phyloP scores from a whole-genome alignment of 805 yeast genomes.

The Starmerella riodocensis region DNA sequence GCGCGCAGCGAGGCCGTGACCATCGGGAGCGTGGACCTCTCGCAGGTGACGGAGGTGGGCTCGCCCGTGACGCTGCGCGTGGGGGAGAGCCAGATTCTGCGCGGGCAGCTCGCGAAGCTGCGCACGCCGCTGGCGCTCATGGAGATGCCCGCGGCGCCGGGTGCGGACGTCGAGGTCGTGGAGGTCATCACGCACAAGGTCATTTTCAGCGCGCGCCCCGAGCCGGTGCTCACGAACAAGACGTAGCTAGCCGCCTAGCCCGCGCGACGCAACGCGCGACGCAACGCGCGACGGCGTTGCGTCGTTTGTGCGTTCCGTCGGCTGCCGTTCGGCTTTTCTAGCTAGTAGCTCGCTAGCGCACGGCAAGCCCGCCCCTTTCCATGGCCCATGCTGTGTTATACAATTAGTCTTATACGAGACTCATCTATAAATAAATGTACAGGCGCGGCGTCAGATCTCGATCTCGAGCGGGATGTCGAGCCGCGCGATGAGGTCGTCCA shows the following conservation, averaged over 20 bases:
- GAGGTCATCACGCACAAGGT: slow-evolving; percentile 17
- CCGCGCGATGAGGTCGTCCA: slow-evolving; percentile 30
- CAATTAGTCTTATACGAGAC: no score
- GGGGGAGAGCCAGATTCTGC: slow-evolving; percentile 17
- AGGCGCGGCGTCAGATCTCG: slow-evolving; percentile 21
- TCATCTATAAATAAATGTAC: no score
- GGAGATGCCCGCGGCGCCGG: slow-evolving; percentile 8
- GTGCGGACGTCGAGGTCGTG: slow-evolving; percentile 8
- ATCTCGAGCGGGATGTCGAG: slow-evolving; percentile 29
- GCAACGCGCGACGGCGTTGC: no score
- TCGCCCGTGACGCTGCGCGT: slow-evolving; percentile 12
- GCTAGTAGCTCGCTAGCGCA: no score
- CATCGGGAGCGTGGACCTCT: slow-evolving; percentile 16
- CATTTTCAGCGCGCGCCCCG: slow-evolving; percentile 19
- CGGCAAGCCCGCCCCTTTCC: no score
- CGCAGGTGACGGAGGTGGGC: slow-evolving; percentile 12
- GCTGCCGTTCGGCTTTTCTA: no score
- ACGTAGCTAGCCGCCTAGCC: no score
- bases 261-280: no score
- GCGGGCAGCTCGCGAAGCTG: slow-evolving; percentile 18
- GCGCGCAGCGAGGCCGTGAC: neutral
- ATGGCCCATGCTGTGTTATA: no score
- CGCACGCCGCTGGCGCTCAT: slow-evolving; percentile 18
- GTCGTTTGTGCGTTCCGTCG: no score
- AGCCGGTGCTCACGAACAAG: slow-evolving; percentile 10